phyloP scores from a whole-genome alignment of 768 basidiomycete genomes.

The Mycena polygramma region DNA sequence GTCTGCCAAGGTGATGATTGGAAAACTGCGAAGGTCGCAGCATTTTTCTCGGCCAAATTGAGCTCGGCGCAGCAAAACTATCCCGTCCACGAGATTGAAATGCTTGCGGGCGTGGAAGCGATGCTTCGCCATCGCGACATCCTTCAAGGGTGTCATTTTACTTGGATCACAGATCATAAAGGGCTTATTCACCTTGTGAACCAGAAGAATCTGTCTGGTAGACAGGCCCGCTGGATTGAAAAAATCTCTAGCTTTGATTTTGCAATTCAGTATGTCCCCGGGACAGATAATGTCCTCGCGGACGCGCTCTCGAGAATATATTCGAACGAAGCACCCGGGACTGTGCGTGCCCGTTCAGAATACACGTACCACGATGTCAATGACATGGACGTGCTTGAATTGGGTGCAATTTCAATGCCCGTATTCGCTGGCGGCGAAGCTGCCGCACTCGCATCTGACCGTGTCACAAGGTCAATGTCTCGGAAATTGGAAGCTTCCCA shows the following conservation, averaged over 20 bases:
- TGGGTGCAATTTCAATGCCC: slow-evolving; percentile 13
- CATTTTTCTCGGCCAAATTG: slow-evolving; percentile 9
- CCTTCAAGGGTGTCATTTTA: slow-evolving; percentile 10
- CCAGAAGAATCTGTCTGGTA: background rate
- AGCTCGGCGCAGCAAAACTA: slow-evolving; percentile 15
- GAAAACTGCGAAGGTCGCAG: slow-evolving; percentile 9
- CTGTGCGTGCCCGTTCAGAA: slow-evolving; percentile 5
- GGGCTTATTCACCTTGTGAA: slow-evolving; percentile 3
- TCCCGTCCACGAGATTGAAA: slow-evolving; percentile 11
- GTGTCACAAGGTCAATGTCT: slow-evolving; percentile 15
- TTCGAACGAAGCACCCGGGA: slow-evolving; percentile 13
- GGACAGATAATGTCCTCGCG: slow-evolving; percentile 5
- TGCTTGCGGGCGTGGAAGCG: slow-evolving; percentile 17
- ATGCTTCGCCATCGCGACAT: slow-evolving; percentile 19
- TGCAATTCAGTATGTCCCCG: slow-evolving; percentile 8
- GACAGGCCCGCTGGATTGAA: slow-evolving; percentile 14
- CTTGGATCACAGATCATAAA: slow-evolving; percentile 4
- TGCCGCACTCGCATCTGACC: slow-evolving; percentile 3
- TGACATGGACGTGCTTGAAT: slow-evolving; percentile 7
- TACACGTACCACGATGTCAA: slow-evolving; percentile 9
- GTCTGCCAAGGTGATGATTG: slow-evolving; percentile 16
- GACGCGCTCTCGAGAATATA: slow-evolving; percentile 10
- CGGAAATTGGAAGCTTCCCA: too few relatives aligned
- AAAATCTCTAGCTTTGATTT: slow-evolving; percentile 16
- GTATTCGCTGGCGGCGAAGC: slow-evolving; percentile 14